These are phyloP conservation scores for Microsporum ferrugineum DNA, from an alignment of 2,329 filamentous ascomycete species.

Conservation along the genomic window DNA sequence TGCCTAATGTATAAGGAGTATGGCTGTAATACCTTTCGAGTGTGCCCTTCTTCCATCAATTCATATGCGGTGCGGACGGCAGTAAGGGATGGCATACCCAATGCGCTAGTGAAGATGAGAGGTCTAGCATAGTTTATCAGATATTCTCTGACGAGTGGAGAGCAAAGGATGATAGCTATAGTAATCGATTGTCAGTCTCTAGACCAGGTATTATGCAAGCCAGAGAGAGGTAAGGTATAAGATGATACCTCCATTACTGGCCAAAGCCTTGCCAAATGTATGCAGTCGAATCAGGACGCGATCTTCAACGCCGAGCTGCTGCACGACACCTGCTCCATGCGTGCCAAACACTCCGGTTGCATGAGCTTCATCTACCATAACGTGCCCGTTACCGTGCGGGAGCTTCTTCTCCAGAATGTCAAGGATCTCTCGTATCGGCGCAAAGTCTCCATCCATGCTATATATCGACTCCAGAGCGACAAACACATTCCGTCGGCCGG, in stretches of 20 bases:
- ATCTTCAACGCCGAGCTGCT: conserved; percentile 39
- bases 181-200: conserved; percentile 10
- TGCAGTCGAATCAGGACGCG: conserved; percentile 41
- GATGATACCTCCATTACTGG: conserved; percentile 53
- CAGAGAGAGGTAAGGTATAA: conserved; percentile 18
- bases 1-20: neutral
- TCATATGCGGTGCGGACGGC: conserved; percentile 49
- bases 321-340: conserved; percentile 40
- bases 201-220: neutral
- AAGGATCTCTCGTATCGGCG: conserved; percentile 51
- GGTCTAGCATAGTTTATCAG: conserved; percentile 66
- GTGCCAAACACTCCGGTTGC: conserved; percentile 41
- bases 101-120: conserved; percentile 62
- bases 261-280: conserved; percentile 45
- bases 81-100: conserved; percentile 50
- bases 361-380: conserved; percentile 49
- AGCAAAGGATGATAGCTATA: conserved; percentile 52
- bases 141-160: conserved; percentile 48
- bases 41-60: conserved; percentile 43
- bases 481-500: conserved; percentile 46
- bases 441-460: conserved; percentile 73
- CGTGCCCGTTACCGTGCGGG: conserved; percentile 44
- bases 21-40: conserved; percentile 30
- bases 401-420: conserved; percentile 45
- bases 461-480: conserved; percentile 62